Percentiles rank a stretch among this genome's conserved stretches.
phyloP scores from a whole-genome alignment of 2,329 filamentous ascomycete genomes.

The Aspergillus latus region DNA sequence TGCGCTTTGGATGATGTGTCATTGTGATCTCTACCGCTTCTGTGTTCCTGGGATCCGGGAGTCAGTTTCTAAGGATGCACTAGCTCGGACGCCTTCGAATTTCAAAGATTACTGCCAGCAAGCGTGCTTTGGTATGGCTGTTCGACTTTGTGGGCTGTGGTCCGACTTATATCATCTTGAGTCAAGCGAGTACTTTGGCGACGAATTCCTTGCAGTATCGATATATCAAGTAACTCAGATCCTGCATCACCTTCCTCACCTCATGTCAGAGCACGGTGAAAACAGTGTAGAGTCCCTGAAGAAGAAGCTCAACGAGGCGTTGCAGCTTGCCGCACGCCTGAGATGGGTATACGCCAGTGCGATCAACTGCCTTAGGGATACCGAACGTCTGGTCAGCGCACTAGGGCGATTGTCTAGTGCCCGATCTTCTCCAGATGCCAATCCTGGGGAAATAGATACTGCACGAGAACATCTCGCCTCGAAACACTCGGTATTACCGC shows the following conservation, averaged over 20 bases:
- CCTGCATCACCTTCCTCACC: constrained; percentile 3
- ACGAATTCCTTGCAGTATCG: constrained; percentile 1
- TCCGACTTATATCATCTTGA: constrained; percentile 5
- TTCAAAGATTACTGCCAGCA: constrained; percentile 2
- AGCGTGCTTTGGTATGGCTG: background rate
- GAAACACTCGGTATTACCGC: background rate
- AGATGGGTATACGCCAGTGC: background rate
- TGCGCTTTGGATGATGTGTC: constrained; percentile 5
- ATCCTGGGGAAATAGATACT: background rate
- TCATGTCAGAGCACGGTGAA: background rate
- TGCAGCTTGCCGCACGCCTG: background rate
- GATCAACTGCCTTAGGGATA: background rate
- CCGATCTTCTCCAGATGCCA: background rate
- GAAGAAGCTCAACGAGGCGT: constrained; percentile 3
- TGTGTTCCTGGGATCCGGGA: constrained; percentile 7
- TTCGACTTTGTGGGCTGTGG: constrained; percentile 2
- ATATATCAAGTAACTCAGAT: constrained; percentile 4
- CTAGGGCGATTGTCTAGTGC: background rate
- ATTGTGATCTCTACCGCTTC: constrained; percentile 6
- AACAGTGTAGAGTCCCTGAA: background rate
- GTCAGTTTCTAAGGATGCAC: background rate
- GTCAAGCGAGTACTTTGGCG: constrained; percentile 2
- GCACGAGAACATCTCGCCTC: constrained; percentile 3
- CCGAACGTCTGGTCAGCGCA: background rate
- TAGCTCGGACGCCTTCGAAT: background rate